phyloP scores from a whole-genome alignment of 2,329 filamentous ascomycete species.

The Botrytis tulipae region DNA sequence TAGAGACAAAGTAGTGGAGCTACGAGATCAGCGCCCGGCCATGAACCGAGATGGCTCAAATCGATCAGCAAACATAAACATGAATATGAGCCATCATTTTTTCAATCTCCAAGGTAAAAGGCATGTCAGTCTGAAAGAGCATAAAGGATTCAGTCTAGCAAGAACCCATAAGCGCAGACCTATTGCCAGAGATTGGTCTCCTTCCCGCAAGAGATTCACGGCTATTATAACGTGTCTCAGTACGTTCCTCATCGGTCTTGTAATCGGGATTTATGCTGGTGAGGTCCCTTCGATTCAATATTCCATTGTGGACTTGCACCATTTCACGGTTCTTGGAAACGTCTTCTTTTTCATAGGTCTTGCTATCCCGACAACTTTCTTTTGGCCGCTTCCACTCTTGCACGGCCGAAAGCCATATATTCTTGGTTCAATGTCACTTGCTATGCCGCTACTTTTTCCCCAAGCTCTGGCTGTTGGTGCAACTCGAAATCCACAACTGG shows the following conservation, averaged over 20 bases:
- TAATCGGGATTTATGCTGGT: constrained; percentile 74
- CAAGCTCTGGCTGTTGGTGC: constrained; percentile 66
- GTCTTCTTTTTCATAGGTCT: constrained; percentile 70
- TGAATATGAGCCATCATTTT: constrained; percentile 24
- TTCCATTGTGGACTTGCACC: constrained; percentile 66
- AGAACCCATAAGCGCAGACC: constrained; percentile 59
- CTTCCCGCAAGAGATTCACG: constrained; percentile 63
- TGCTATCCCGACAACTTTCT: constrained; percentile 66
- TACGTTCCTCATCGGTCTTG: constrained; percentile 66
- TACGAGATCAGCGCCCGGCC: not conserved
- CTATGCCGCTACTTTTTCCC: constrained; percentile 72
- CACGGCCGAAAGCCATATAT: constrained; percentile 78
- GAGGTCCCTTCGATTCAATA: constrained; percentile 79
- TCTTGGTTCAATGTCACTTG: constrained; percentile 63
- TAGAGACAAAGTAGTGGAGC: constrained; percentile 9
- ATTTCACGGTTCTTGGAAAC: constrained; percentile 69
- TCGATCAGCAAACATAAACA: constrained; percentile 21
- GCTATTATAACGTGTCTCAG: constrained; percentile 70
- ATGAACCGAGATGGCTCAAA: constrained; percentile 16
- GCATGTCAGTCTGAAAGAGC: constrained; percentile 52
- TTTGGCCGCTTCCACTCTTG: constrained; percentile 72
- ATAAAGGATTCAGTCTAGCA: constrained; percentile 51
- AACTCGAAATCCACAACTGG: constrained; percentile 54
- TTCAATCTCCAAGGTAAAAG: constrained; percentile 49
- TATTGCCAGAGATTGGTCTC: constrained; percentile 71